phyloP scores from a whole-genome alignment of 768 basidiomycete genomes.

The Phylloporus scabripes region DNA sequence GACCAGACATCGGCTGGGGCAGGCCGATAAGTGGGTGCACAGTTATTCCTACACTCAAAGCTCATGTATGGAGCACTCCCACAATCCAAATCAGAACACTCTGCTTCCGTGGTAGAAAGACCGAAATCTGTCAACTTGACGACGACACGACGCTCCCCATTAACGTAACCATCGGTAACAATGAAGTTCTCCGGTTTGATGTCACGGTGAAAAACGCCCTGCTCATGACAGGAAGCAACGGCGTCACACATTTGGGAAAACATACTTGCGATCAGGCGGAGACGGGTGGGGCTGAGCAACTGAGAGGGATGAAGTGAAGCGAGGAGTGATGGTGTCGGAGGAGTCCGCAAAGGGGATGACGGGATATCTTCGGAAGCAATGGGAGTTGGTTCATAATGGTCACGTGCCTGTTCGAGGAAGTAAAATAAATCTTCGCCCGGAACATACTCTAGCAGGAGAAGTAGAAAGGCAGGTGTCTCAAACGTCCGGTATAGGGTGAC shows the following conservation, averaged over 20 bases:
- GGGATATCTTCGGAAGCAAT: constrained; percentile 11
- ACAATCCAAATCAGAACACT: constrained; percentile 95
- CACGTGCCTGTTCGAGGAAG: constrained; percentile 94
- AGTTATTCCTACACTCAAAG: constrained; percentile 97
- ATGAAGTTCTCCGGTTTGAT: constrained; percentile 99
- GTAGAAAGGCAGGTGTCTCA: constrained; percentile 86
- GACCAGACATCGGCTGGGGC: constrained; percentile 99
- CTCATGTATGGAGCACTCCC: constrained; percentile 99
- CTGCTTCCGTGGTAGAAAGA: constrained; percentile 80
- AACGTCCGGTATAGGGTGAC: constrained; percentile 92
- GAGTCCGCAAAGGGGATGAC: constrained; percentile 53
- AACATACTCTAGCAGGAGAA: constrained; percentile 92
- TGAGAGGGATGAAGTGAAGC: constrained; percentile 75
- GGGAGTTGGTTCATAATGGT: constrained; percentile 62
- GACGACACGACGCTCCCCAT: constrained; percentile 79
- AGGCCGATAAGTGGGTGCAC: constrained; percentile 90
- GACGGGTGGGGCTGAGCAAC: constrained; percentile 78
- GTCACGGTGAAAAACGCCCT: constrained; percentile 90
- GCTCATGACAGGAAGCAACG: constrained; percentile 88
- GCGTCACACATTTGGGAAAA: constrained; percentile 99
- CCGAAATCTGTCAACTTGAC: constrained; percentile 99
- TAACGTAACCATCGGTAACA: constrained; percentile 74
- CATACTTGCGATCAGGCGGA: constrained; percentile 94
- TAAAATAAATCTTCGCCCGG: constrained; percentile 97
- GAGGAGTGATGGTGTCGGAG: constrained; percentile 90